Evolutionary conservation across 257 asterid genomes (phyloP).

Genomic region (Solanum commersonii): DNA sequence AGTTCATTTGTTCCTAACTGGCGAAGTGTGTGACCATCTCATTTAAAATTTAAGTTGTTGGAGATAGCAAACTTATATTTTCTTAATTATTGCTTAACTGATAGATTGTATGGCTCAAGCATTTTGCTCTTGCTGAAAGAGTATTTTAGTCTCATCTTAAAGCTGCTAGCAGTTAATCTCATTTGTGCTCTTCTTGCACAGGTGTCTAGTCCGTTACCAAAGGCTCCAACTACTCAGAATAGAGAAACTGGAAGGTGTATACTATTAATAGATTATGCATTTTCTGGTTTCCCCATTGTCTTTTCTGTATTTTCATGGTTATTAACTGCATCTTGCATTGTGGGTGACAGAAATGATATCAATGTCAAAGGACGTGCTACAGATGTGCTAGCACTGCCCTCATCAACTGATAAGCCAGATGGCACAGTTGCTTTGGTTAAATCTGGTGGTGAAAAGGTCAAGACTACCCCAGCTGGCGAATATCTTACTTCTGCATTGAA

Average conservation of each 20-base stretch:
- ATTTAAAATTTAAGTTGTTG: background rate
- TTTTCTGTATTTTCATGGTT: background rate
- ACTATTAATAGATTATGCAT: background rate
- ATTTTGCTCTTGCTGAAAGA: background rate
- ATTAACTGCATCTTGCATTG: slow-evolving; percentile 2
- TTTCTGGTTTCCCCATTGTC: background rate
- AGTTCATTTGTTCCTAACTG: background rate
- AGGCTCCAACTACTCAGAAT: slow-evolving; percentile 40
- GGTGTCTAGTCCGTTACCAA: slow-evolving; percentile 66
- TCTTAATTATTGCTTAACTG: background rate
- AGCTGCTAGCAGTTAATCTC: background rate
- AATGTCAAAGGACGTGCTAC: slow-evolving; percentile 42
- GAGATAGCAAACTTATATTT: background rate
- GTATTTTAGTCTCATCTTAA: background rate
- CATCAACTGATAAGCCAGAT: slow-evolving; percentile 48
- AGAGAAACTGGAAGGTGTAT: slow-evolving; percentile 62
- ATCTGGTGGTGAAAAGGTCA: slow-evolving; percentile 57
- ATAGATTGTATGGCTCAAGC: background rate
- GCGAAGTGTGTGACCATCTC: background rate
- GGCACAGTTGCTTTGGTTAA: slow-evolving; percentile 73
- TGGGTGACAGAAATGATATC: slow-evolving; percentile 44
- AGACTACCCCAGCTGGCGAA: slow-evolving; percentile 98
- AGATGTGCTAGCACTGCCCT: slow-evolving; percentile 44
- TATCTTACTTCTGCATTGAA: slow-evolving; percentile 91
- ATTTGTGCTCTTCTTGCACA: slow-evolving; percentile 19